phyloP scores from a whole-genome alignment of 768 basidiomycete species.

The Udeniomyces megalosporus region DNA sequence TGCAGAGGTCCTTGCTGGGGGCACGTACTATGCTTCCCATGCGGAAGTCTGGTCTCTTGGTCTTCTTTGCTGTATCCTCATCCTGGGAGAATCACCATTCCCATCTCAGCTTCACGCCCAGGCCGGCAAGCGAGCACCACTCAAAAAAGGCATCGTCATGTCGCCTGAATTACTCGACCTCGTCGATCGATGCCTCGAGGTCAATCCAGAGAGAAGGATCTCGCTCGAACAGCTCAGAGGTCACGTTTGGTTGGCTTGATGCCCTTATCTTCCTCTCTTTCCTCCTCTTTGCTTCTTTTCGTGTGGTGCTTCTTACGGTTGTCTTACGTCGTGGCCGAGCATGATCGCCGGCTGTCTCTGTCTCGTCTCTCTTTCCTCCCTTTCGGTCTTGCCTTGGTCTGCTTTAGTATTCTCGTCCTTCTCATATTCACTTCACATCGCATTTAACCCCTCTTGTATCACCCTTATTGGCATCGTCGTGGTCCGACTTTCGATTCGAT shows the following conservation, averaged over 20 bases:
- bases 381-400: background rate
- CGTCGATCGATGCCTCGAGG: slow-evolving; percentile 23
- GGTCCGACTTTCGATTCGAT: too few relatives aligned
- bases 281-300: too few relatives aligned
- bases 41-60: slow-evolving; percentile 35
- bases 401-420: background rate
- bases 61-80: slow-evolving; percentile 32
- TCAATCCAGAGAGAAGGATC: slow-evolving; percentile 21
- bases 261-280: too few relatives aligned
- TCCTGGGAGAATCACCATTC: slow-evolving; percentile 33
- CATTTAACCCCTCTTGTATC: too few relatives aligned
- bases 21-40: slow-evolving; percentile 30
- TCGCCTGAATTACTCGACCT: slow-evolving; percentile 20
- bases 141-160: slow-evolving; percentile 18
- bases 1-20: slow-evolving; percentile 30
- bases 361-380: background rate
- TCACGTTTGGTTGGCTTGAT: slow-evolving; percentile 9
- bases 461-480: too few relatives aligned
- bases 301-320: too few relatives aligned
- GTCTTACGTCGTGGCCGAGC: too few relatives aligned
- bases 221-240: slow-evolving; percentile 23
- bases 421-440: background rate
- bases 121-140: slow-evolving; percentile 19
- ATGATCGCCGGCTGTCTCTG: background rate
- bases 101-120: slow-evolving; percentile 18